A percentile compares a stretch with the other conserved stretches of the same genome.
Conservation (phyloP, 2,329 filamentous ascomycete species). For the Laburnicola sp. region DNA sequence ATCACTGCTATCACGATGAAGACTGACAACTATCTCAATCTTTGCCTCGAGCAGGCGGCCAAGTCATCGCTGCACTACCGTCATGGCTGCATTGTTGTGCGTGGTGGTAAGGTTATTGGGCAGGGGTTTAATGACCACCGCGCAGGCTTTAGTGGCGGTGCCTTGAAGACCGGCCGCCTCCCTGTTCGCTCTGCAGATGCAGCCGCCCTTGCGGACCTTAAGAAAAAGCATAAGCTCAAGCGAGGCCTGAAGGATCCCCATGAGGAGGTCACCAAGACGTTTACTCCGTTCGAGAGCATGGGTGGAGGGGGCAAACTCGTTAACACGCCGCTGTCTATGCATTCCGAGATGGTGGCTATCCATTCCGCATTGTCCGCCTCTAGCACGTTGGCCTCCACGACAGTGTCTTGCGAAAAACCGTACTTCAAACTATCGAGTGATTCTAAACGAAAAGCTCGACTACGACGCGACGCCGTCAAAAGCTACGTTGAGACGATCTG, state of each 20-base stretch:
- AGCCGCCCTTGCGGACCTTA: constrained; percentile 45
- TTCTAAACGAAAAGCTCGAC: constrained; percentile 54
- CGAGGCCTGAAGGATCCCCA: constrained; percentile 5
- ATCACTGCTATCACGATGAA: constrained; percentile 39
- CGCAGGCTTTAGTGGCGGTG: constrained; percentile 54
- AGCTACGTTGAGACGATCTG: constrained; percentile 52
- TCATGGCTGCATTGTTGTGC: constrained; percentile 56
- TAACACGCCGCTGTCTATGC: constrained; percentile 55
- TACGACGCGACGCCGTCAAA: constrained; percentile 49
- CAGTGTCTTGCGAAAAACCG: constrained; percentile 54
- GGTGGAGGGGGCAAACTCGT: constrained; percentile 41
- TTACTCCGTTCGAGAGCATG: constrained; percentile 46
- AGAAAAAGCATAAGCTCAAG: constrained; percentile 30
- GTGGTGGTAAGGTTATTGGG: constrained; percentile 58
- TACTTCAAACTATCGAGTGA: constrained; percentile 53
- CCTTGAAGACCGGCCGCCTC: constrained; percentile 52
- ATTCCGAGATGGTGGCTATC: constrained; percentile 61
- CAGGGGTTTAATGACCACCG: constrained; percentile 57
- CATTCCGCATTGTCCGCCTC: constrained; percentile 54
- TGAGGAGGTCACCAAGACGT: constrained; percentile 27
- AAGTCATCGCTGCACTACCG: constrained; percentile 55
- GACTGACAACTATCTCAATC: constrained; percentile 54
- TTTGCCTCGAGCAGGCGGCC: constrained; percentile 57
- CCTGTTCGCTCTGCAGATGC: constrained; percentile 37
- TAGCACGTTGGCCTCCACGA: constrained; percentile 48